Evolutionary conservation across 2,329 filamentous ascomycete species (phyloP).

Genomic region (Leptosphaerulina australis): DNA sequence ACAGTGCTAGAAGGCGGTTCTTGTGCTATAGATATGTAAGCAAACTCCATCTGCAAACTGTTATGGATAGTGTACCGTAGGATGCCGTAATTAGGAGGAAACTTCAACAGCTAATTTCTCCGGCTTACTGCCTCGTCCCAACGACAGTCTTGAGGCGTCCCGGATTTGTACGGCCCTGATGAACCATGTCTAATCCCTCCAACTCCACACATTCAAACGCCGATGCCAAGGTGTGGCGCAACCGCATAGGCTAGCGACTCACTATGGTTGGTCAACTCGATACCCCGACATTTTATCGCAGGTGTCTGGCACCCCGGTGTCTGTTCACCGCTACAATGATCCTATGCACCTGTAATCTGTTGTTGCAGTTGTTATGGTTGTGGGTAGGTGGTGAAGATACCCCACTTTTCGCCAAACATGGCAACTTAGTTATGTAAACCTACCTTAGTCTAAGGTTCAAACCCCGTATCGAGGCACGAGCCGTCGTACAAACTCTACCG

Average conservation of each 20-base stretch:
- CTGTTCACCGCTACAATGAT: slow-evolving; percentile 7
- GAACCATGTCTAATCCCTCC: not conserved
- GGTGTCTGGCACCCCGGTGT: not conserved
- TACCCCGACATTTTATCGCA: not conserved
- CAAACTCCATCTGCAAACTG: not conserved
- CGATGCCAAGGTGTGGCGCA: not conserved
- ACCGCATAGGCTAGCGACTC: not conserved
- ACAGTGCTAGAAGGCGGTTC: not conserved
- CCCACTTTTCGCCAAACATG: slow-evolving; percentile 1
- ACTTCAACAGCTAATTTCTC: not conserved
- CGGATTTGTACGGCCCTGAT: not conserved
- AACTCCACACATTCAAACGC: not conserved
- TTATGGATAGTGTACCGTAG: not conserved
- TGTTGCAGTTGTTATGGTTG: not conserved
- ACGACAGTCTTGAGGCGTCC: not conserved
- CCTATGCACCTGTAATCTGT: not conserved
- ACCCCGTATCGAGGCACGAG: slow-evolving; percentile 8
- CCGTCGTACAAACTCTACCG: not conserved
- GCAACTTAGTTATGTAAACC: not conserved
- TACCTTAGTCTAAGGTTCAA: not conserved
- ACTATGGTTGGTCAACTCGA: not conserved
- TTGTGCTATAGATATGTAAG: not conserved
- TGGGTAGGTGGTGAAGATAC: not conserved
- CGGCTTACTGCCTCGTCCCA: not conserved
- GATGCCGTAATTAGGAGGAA: not conserved